These are phyloP conservation scores for Gossypium gossypioides DNA, from an alignment of 441 rosid genomes.

Conservation along the genomic window DNA sequence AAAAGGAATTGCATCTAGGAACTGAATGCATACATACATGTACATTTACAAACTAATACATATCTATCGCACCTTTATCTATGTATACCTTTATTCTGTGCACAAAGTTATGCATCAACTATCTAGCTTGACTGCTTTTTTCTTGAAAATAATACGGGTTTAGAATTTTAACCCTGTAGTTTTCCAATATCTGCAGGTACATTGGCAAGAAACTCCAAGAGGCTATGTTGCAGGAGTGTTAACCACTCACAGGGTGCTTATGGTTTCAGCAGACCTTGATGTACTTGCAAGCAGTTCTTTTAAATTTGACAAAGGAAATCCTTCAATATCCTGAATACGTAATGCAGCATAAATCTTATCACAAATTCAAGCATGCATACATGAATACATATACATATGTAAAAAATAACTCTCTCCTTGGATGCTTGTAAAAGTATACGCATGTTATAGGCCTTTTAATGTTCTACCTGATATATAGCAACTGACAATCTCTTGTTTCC, in stretches of 20 bases:
- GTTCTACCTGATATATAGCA: background rate
- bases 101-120: background rate
- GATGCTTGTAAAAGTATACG: background rate
- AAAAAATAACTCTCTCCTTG: background rate
- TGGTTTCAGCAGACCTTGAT: conserved; percentile 85
- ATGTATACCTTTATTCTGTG: background rate
- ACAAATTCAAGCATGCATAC: background rate
- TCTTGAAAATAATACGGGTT: background rate
- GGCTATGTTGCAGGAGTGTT: conserved; percentile 92
- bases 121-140: background rate
- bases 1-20: background rate
- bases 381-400: background rate
- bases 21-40: background rate
- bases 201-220: conserved; percentile 90
- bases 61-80: background rate
- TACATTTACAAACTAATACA: background rate
- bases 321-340: conserved; percentile 76
- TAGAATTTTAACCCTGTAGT: conserved; percentile 1
- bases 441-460: background rate
- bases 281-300: conserved; percentile 72
- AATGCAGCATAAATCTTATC: background rate
- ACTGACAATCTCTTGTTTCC: background rate
- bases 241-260: conserved; percentile 86
- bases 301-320: conserved; percentile 88
- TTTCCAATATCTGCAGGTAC: conserved; percentile 42